Conservation (phyloP, 345 rosid genomes). For the Aquilaria yunnanensis region DNA sequence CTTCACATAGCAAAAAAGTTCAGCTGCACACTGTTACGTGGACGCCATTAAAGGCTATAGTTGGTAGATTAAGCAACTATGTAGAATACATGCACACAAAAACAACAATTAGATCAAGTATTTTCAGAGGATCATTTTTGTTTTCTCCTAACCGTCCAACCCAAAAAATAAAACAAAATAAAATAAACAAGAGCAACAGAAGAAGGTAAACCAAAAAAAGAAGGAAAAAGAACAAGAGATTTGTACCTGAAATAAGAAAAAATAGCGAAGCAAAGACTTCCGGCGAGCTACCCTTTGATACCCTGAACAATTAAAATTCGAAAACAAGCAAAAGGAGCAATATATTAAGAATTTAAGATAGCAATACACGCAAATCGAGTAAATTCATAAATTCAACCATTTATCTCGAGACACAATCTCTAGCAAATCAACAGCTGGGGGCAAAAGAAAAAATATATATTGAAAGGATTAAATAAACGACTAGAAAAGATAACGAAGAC, state of each 20-base stretch:
- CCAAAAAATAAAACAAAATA: too few relatives aligned
- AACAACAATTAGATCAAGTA: too few relatives aligned
- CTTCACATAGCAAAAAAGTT: too few relatives aligned
- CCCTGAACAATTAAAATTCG: constrained; percentile 22
- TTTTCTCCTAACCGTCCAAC: too few relatives aligned
- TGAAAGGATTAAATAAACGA: neutral
- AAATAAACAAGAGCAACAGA: too few relatives aligned
- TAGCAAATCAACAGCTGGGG: too few relatives aligned
- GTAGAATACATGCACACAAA: too few relatives aligned
- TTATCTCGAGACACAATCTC: neutral
- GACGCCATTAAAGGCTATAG: too few relatives aligned
- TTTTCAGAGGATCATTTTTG: too few relatives aligned
- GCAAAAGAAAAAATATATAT: neutral
- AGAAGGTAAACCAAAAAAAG: too few relatives aligned
- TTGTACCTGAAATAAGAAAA: constrained; percentile 39
- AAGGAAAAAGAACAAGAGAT: neutral
- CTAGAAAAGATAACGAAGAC: neutral
- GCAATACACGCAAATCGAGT: neutral
- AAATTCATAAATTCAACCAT: neutral
- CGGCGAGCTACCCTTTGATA: constrained; percentile 52
- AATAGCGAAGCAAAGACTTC: constrained; percentile 29
- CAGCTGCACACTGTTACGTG: too few relatives aligned
- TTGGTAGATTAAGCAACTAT: too few relatives aligned
- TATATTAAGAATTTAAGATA: constrained; percentile 3
- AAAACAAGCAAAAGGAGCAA: neutral